Conservation (phyloP, 768 basidiomycete species). For the Lactarius quietus region DNA sequence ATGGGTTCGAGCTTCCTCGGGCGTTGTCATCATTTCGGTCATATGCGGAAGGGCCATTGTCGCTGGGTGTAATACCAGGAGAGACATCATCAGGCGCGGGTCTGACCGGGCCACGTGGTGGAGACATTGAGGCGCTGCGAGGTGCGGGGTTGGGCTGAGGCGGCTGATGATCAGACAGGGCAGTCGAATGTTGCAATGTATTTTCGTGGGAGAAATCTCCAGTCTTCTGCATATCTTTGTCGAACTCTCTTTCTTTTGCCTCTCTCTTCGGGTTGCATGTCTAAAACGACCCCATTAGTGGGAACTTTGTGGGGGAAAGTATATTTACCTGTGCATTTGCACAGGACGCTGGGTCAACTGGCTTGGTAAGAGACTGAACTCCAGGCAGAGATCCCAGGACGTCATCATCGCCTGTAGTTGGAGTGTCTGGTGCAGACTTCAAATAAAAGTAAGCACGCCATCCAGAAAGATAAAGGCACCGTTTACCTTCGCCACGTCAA, state of each 20-base stretch:
- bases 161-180: constrained; percentile 16
- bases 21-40: not conserved
- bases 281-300: not conserved
- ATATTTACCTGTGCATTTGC: not conserved
- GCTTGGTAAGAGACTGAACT: not conserved
- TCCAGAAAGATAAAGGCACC: not conserved
- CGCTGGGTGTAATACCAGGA: constrained; percentile 32
- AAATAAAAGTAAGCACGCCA: not conserved
- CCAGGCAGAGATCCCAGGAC: not conserved
- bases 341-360: not conserved
- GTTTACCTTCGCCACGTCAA: not conserved
- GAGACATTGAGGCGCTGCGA: constrained; percentile 31
- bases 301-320: not conserved
- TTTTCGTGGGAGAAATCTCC: not conserved
- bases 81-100: constrained; percentile 35
- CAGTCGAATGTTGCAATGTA: not conserved
- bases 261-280: not conserved
- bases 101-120: constrained; percentile 26
- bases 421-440: not conserved
- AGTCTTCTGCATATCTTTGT: not conserved
- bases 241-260: not conserved
- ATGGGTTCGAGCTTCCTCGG: not conserved
- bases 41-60: constrained; percentile 28
- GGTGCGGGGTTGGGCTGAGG: constrained; percentile 30
- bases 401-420: not conserved